These are phyloP conservation scores for Phialophora chinensis DNA, from an alignment of 2,329 filamentous ascomycete species.

Conservation along the genomic window DNA sequence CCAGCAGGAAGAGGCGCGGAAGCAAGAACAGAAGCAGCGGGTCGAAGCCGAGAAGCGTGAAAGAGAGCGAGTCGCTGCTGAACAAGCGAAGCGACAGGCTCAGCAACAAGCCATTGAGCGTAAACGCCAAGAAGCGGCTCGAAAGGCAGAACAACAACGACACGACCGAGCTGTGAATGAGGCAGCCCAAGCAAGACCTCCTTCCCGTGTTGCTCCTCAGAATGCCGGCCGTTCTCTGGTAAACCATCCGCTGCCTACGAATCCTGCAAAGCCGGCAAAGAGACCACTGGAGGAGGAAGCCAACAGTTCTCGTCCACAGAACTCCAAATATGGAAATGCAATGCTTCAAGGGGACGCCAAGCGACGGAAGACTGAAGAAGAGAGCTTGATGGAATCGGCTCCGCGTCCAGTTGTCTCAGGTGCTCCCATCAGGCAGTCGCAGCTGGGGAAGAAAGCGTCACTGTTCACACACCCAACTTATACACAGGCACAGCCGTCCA, in stretches of 20 bases:
- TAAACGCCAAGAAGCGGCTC: slow-evolving; percentile 53
- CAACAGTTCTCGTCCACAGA: slow-evolving; percentile 54
- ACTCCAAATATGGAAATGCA: slow-evolving; percentile 52
- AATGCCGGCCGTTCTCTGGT: slow-evolving; percentile 64
- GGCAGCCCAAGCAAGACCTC: slow-evolving; percentile 51
- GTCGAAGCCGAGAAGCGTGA: slow-evolving; percentile 59
- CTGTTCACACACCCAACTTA: slow-evolving; percentile 48
- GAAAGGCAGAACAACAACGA: slow-evolving; percentile 53
- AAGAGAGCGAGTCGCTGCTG: slow-evolving; percentile 53
- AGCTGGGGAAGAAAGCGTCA: slow-evolving; percentile 66
- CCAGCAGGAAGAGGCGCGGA: slow-evolving; percentile 65
- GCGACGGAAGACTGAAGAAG: slow-evolving; percentile 76
- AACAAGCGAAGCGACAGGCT: slow-evolving; percentile 70
- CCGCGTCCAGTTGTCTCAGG: slow-evolving; percentile 71
- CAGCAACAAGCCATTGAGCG: slow-evolving; percentile 64
- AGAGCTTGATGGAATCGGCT: slow-evolving; percentile 67
- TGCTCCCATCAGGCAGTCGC: slow-evolving; percentile 83
- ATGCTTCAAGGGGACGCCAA: slow-evolving; percentile 76
- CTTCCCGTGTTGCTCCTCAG: slow-evolving; percentile 52
- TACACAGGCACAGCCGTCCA: slow-evolving; percentile 55
- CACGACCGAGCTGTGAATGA: slow-evolving; percentile 43
- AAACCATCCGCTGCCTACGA: slow-evolving; percentile 64
- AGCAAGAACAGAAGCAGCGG: slow-evolving; percentile 66
- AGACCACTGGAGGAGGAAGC: slow-evolving; percentile 67
- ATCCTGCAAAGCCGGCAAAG: slow-evolving; percentile 76